phyloP scores from a whole-genome alignment of 169 alveolate genomes.

The Plasmodium vinckei region DNA sequence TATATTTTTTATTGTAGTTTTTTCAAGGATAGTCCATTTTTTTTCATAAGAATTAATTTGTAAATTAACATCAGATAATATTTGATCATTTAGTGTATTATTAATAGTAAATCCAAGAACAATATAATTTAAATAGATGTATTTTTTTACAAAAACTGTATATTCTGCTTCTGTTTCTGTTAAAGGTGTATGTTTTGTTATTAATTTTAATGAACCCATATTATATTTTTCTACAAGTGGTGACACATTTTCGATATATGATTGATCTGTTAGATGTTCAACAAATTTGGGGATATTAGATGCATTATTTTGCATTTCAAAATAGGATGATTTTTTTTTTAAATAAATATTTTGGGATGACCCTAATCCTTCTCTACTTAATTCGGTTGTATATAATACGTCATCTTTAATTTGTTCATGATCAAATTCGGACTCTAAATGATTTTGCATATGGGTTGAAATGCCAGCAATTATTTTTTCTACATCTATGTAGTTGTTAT shows the following conservation, averaged over 20 bases:
- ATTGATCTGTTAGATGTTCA: constrained; percentile 15
- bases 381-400: constrained; percentile 1
- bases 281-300: constrained; percentile 4
- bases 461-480: constrained; percentile 24
- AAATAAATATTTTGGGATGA: background rate
- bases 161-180: constrained; percentile 91
- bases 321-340: constrained; percentile 24
- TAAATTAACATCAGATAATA: constrained; percentile 12
- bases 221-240: constrained; percentile 29
- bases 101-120: constrained; percentile 85
- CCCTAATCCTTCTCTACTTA: background rate
- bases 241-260: constrained; percentile 14
- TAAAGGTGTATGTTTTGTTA: constrained; percentile 77
- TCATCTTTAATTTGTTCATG: constrained; percentile 29
- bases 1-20: constrained; percentile 43
- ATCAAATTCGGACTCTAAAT: constrained; percentile 13
- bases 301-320: constrained; percentile 30
- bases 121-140: constrained; percentile 75
- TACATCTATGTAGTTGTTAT: constrained; percentile 3
- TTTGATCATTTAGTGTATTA: constrained; percentile 82
- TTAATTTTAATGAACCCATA: constrained; percentile 37
- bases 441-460: constrained; percentile 25
- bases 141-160: constrained; percentile 80
- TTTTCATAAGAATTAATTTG: constrained; percentile 45
- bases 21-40: constrained; percentile 38